Base-by-base conservation (phyloP, 306 rosid genomes). In the Boehmeria nivea region DNA sequence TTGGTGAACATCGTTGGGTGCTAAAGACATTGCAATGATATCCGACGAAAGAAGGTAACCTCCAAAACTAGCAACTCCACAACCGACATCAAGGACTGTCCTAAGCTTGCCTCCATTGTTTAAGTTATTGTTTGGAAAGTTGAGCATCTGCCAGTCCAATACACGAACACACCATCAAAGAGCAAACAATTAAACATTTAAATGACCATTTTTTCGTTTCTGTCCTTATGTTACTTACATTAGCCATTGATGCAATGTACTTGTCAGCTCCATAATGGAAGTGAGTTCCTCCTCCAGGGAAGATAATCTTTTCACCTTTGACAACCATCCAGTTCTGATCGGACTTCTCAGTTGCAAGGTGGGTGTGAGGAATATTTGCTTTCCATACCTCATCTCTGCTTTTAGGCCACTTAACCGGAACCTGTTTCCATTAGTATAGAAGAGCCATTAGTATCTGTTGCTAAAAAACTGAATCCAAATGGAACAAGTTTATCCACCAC, bases 301-400 rank as follows among this genome's bases (percentile, higher is more conserved):
- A 93, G 38, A 65, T 60, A 65, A 93, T 88, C 79, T 79, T 88
- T 67, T 93, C 94, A 58, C 96, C 95, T 66, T 87, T 85, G 52
- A 77, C 99, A 77, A 85, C 81, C 99, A 93, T 93, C 99, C 99
- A 93, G 65, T 93, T 93, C 80, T 93, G 99, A 68, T 93, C 99
- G 55, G 99, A 93, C 67, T 93, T 93, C 81, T 93, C 99, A 15
- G 87, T 82, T 31, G 99, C 99, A 66, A 93, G 96, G 70, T 93
- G 99, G 59, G 99, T 93, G 51, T 93, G 99, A 1, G 99, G 99
- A 63, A 88, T 93, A 77, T 93, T 93, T 65, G 84, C 95, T 79
- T 88, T 88, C 99, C 99, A 93, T 63, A 85, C 96, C 79, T 93
- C 94, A 63, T 93, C 96, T 76, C 99, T 77, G 86, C 99, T 93